Conservation (phyloP, 208 protist genomes). For the Leishmania tarentolae region DNA sequence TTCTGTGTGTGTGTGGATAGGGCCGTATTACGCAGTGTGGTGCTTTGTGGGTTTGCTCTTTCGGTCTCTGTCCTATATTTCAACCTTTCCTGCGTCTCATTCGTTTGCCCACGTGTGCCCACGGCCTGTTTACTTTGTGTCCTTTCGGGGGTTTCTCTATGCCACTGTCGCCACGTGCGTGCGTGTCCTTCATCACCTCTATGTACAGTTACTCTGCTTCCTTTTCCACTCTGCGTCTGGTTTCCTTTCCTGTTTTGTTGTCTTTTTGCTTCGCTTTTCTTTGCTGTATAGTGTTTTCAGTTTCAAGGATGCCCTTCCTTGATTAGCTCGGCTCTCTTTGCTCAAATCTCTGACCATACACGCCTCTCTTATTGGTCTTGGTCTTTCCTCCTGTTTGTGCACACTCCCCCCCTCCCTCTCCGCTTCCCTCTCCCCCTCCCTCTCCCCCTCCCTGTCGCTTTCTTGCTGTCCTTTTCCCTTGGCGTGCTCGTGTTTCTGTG, state of each 20-base stretch:
- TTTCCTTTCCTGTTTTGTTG: neutral
- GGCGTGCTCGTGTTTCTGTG: neutral
- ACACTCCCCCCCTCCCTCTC: neutral
- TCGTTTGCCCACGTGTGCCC: neutral
- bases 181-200: neutral
- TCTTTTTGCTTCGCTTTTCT: neutral
- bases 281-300: neutral
- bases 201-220: neutral
- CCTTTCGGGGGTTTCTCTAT: neutral
- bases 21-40: neutral
- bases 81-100: neutral
- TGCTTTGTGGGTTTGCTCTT: neutral
- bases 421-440: neutral
- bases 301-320: neutral
- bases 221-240: neutral
- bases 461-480: constrained; percentile 8
- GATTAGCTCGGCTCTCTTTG: neutral
- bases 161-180: neutral
- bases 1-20: neutral
- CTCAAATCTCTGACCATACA: neutral
- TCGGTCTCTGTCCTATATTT: neutral
- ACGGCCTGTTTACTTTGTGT: neutral
- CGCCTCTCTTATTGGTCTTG: neutral
- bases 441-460: neutral
- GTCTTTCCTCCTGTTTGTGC: neutral